These are phyloP conservation scores for Fusarium secorum DNA, from an alignment of 2,329 filamentous ascomycete species.

Conservation along the genomic window DNA sequence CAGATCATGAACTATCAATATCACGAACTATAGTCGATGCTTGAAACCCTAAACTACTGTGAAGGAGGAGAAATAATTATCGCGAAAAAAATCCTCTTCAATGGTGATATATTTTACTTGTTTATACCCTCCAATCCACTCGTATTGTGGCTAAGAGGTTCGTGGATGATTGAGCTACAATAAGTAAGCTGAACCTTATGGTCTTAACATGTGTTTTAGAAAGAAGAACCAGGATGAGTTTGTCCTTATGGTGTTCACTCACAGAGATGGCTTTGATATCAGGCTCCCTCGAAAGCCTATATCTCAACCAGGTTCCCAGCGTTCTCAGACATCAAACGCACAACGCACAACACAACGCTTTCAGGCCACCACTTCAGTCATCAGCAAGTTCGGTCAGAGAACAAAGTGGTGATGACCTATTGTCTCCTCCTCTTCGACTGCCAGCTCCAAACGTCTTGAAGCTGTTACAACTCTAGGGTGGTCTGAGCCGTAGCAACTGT, in stretches of 20 bases:
- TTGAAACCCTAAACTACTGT: neutral
- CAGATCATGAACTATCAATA: neutral
- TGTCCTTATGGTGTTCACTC: rapidly evolving
- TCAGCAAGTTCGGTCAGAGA: neutral
- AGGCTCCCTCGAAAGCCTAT: rapidly evolving
- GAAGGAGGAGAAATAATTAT: neutral
- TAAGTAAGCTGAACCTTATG: neutral
- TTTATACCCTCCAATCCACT: neutral
- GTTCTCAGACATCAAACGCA: neutral
- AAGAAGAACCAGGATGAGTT: neutral
- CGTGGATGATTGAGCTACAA: neutral
- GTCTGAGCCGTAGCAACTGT: rapidly evolving
- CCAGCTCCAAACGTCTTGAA: rapidly evolving
- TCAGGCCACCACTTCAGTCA: neutral
- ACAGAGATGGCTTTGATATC: rapidly evolving
- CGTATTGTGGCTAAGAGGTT: neutral
- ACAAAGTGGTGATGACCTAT: neutral
- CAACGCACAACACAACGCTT: neutral
- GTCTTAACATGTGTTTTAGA: neutral
- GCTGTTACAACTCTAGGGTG: neutral
- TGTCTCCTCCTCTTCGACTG: rapidly evolving
- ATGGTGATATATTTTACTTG: neutral
- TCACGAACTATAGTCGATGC: neutral
- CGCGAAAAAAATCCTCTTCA: neutral
- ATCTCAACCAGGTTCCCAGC: neutral